phyloP scores from a whole-genome alignment of 495 filamentous ascomycete genomes.

The Tricharina praecox region DNA sequence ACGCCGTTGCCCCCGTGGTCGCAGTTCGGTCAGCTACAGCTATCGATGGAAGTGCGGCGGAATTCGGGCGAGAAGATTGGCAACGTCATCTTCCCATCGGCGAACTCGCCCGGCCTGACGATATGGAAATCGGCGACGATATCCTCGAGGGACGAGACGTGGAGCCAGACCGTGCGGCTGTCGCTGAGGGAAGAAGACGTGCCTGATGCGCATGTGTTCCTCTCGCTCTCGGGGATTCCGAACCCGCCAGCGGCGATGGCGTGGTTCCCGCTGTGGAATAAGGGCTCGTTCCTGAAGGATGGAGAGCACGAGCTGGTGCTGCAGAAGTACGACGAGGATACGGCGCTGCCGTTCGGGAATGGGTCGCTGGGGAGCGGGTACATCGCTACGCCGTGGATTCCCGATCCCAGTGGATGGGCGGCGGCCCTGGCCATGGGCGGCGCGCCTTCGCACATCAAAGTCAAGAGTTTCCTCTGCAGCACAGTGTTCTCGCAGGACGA shows the following conservation, averaged over 20 bases:
- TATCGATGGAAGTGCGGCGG: slow-evolving; percentile 75
- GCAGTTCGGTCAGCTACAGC: slow-evolving; percentile 57
- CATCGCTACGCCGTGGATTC: slow-evolving; percentile 60
- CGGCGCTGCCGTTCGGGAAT: slow-evolving; percentile 33
- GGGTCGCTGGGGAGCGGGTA: slow-evolving; percentile 55
- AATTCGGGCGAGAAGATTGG: slow-evolving; percentile 64
- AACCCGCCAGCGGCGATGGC: slow-evolving; percentile 74
- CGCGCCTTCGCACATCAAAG: slow-evolving; percentile 47
- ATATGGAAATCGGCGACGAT: slow-evolving; percentile 77
- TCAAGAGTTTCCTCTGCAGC: slow-evolving; percentile 86
- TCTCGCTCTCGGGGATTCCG: slow-evolving; percentile 72
- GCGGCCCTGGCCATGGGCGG: slow-evolving; percentile 19
- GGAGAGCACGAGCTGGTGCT: slow-evolving; percentile 65
- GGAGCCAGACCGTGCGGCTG: slow-evolving; percentile 76
- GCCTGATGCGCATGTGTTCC: slow-evolving; percentile 65
- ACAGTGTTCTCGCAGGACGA: slow-evolving; percentile 91
- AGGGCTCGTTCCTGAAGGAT: slow-evolving; percentile 78
- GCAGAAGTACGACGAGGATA: slow-evolving; percentile 81
- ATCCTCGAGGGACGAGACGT: slow-evolving; percentile 56
- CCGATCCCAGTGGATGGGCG: slow-evolving; percentile 27
- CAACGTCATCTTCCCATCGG: slow-evolving; percentile 70
- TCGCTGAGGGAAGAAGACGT: slow-evolving; percentile 68
- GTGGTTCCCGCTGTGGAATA: slow-evolving; percentile 87
- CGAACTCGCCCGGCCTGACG: slow-evolving; percentile 54
- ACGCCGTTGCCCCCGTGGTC: slow-evolving; percentile 45